These are phyloP conservation scores for Cryphonectria parasitica DNA, from an alignment of 2,329 filamentous ascomycete species.

Conservation along the genomic window DNA sequence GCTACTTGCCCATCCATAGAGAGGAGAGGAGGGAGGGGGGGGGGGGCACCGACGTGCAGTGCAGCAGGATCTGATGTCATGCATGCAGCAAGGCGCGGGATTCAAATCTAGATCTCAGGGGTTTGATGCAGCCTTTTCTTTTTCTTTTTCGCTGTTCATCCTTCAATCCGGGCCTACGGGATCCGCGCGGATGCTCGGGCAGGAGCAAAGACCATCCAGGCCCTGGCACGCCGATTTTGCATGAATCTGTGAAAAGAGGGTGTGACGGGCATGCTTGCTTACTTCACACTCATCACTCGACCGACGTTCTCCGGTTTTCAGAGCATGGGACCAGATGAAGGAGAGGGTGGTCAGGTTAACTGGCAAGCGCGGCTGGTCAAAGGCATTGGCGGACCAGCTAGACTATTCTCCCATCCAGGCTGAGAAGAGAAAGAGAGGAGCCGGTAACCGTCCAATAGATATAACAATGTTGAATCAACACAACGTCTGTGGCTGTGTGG, in stretches of 20 bases:
- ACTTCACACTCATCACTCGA: background rate
- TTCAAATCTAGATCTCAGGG: slow-evolving; percentile 22
- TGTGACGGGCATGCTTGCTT: background rate
- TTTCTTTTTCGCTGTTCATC: background rate
- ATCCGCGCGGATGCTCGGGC: background rate
- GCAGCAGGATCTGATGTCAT: slow-evolving; percentile 31
- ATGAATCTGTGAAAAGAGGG: background rate
- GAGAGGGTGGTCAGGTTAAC: background rate
- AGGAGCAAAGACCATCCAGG: background rate
- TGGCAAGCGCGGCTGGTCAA: background rate
- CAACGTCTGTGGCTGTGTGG: slow-evolving; percentile 2
- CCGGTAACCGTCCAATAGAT: background rate
- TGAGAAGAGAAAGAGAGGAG: background rate
- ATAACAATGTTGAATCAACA: background rate
- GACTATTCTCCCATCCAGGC: background rate
- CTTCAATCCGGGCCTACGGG: background rate
- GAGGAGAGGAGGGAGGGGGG: background rate
- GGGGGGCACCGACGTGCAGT: slow-evolving; percentile 12
- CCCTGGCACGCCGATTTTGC: background rate
- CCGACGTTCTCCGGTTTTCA: background rate
- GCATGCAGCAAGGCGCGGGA: slow-evolving; percentile 30
- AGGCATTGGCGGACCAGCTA: background rate
- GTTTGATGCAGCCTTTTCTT: slow-evolving; percentile 15
- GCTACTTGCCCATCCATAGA: background rate
- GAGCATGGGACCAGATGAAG: background rate